These are phyloP conservation scores for Pseudonitzschia multistriata DNA, from an alignment of 108 stramenopile genomes.

Conservation along the genomic window DNA sequence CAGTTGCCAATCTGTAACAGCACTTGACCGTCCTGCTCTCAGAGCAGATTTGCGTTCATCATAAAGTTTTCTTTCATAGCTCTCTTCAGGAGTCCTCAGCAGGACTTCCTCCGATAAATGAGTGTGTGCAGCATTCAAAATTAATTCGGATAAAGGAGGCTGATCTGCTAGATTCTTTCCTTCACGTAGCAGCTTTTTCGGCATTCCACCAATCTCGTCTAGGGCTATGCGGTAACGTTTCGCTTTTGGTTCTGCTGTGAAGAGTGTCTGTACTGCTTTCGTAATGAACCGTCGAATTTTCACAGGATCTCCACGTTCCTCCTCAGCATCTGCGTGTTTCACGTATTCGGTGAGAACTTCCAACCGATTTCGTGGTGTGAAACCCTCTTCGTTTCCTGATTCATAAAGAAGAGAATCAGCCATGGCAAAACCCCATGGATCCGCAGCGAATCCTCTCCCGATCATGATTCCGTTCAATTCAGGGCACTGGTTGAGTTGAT, in stretches of 20 bases:
- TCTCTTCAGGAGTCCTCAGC: constrained; percentile 68
- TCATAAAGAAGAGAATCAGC: constrained; percentile 68
- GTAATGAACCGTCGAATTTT: constrained; percentile 69
- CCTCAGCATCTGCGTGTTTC: constrained; percentile 68
- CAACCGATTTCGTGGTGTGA: constrained; percentile 49
- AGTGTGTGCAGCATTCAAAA: constrained; percentile 63
- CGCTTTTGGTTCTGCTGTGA: constrained; percentile 82
- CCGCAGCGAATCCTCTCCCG: constrained; percentile 69
- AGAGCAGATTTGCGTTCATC: constrained; percentile 37
- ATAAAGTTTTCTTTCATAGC: constrained; percentile 55
- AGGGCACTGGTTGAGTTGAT: constrained; percentile 57
- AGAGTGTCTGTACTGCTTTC: constrained; percentile 75
- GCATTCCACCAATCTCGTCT: constrained; percentile 67
- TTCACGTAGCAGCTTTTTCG: constrained; percentile 52
- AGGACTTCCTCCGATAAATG: constrained; percentile 76
- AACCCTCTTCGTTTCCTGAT: not conserved
- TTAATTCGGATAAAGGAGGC: constrained; percentile 75
- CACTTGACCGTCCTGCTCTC: constrained; percentile 20
- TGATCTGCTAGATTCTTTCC: constrained; percentile 34
- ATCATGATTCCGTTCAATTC: constrained; percentile 80
- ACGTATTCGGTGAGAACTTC: constrained; percentile 72
- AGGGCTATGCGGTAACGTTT: constrained; percentile 80
- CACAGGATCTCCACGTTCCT: constrained; percentile 61
- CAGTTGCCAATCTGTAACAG: constrained; percentile 54
- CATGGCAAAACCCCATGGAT: constrained; percentile 88